phyloP scores from a whole-genome alignment of 2,329 filamentous ascomycete species.

The Penicillium sp. region DNA sequence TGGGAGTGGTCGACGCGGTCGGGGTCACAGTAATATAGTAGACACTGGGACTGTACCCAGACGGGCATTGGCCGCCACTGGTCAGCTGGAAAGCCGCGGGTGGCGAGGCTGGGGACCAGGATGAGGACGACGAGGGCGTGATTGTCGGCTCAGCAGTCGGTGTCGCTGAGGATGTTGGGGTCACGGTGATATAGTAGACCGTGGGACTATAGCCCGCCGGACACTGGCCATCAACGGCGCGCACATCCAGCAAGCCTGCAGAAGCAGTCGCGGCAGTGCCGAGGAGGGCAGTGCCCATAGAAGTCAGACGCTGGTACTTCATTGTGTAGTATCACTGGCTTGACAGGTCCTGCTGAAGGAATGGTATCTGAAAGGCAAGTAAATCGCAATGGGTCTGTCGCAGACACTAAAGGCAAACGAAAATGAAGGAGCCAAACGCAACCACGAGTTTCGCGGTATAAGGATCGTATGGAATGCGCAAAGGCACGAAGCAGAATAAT shows the following conservation, averaged over 20 bases:
- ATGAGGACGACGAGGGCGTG: too few species aligned
- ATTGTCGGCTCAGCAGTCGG: slow-evolving; percentile 14
- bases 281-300: too few species aligned
- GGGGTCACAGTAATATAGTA: slow-evolving; percentile 17
- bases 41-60: slow-evolving; percentile 28
- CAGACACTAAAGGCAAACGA: too few species aligned
- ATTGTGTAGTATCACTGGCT: slow-evolving; percentile 21
- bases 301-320: slow-evolving; percentile 29
- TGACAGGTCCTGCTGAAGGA: too few species aligned
- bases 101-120: too few species aligned
- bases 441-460: too few species aligned
- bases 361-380: too few species aligned
- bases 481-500: slow-evolving; percentile 15
- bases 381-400: too few species aligned
- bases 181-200: slow-evolving; percentile 29
- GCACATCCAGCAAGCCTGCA: slow-evolving; percentile 20
- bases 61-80: slow-evolving; percentile 18
- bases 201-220: slow-evolving; percentile 28
- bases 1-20: slow-evolving; percentile 4
- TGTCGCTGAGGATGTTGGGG: slow-evolving; percentile 16
- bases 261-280: slow-evolving; percentile 26
- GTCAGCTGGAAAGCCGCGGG: neutral
- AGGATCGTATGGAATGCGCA: neutral
- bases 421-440: too few species aligned
- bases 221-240: slow-evolving; percentile 20